A percentile compares a stretch with the other conserved stretches of the same genome.
phyloP scores from a whole-genome alignment of 257 asterid species.

The Jasminum sambac region DNA sequence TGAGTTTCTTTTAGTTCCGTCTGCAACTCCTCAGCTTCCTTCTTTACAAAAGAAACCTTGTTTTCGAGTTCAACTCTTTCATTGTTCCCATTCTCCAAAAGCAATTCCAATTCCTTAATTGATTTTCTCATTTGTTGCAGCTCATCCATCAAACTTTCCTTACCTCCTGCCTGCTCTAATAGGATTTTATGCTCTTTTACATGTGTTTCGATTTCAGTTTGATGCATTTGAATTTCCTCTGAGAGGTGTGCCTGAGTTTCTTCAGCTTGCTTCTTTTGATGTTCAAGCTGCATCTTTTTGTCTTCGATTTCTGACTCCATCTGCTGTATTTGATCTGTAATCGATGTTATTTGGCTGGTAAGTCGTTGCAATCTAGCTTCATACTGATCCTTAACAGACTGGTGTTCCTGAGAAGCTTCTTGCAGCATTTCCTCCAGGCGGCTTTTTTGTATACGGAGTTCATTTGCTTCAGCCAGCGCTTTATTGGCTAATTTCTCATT shows the following conservation, averaged over 20 bases:
- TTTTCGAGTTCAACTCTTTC: slow-evolving; percentile 55
- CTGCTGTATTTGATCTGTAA: slow-evolving; percentile 40
- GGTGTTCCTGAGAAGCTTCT: slow-evolving; percentile 58
- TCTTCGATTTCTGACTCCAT: slow-evolving; percentile 56
- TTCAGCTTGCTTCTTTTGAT: slow-evolving; percentile 46
- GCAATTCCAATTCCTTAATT: slow-evolving; percentile 46
- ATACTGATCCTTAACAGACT: slow-evolving; percentile 36
- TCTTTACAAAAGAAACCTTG: slow-evolving; percentile 34
- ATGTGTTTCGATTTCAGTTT: slow-evolving; percentile 46
- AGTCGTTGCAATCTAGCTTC: slow-evolving; percentile 56
- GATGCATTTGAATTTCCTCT: slow-evolving; percentile 51
- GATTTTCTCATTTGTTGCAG: slow-evolving; percentile 46
- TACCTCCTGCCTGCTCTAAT: slow-evolving; percentile 40
- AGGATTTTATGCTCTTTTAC: slow-evolving; percentile 34
- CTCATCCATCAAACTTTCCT: slow-evolving; percentile 42
- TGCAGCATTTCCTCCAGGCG: slow-evolving; percentile 58
- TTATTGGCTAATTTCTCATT: slow-evolving; percentile 81
- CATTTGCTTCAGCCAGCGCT: slow-evolving; percentile 77
- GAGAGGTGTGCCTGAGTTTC: slow-evolving; percentile 43
- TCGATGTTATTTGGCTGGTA: slow-evolving; percentile 38
- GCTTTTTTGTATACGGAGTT: slow-evolving; percentile 59
- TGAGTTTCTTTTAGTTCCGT: slow-evolving; percentile 44
- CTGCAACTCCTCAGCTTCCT: slow-evolving; percentile 41
- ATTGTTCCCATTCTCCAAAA: slow-evolving; percentile 39
- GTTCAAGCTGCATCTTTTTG: slow-evolving; percentile 39